Evolutionary conservation across 495 filamentous ascomycete genomes (phyloP).

Genomic region (Aspergillus coremiiformis): DNA sequence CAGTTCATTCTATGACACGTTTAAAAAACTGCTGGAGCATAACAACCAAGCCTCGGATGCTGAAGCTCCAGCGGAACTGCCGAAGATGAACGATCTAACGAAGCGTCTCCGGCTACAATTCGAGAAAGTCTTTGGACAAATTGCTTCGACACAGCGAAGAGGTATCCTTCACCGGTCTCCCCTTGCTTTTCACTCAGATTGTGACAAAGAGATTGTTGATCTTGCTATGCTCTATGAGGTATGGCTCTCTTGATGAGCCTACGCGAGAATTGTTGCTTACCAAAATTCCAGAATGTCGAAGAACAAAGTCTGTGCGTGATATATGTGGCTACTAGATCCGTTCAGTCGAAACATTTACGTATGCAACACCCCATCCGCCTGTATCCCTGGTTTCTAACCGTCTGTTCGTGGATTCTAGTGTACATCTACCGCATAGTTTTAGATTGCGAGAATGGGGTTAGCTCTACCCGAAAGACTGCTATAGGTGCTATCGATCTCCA

Average conservation of each 20-base stretch:
- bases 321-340: conserved; percentile 31
- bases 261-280: background rate
- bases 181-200: conserved; percentile 37
- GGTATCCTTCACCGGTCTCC: conserved; percentile 48
- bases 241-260: background rate
- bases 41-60: conserved; percentile 22
- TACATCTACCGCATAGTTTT: conserved; percentile 44
- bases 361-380: conserved; percentile 3
- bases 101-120: conserved; percentile 46
- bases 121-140: conserved; percentile 47
- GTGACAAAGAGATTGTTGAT: conserved; percentile 32
- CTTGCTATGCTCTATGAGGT: conserved; percentile 34
- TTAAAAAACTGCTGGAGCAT: conserved; percentile 33
- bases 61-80: conserved; percentile 27
- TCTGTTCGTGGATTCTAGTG: conserved; percentile 26
- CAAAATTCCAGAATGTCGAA: conserved; percentile 14
- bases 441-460: conserved; percentile 47
- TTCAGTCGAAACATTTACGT: conserved; percentile 30
- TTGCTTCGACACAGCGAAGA: conserved; percentile 50
- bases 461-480: conserved; percentile 39
- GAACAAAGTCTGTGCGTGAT: conserved; percentile 25
- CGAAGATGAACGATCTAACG: conserved; percentile 47
- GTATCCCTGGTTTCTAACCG: background rate
- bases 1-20: conserved; percentile 42
- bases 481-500: conserved; percentile 36